Percentiles rank a stretch among this genome's conserved stretches.
phyloP scores from a whole-genome alignment of 2,329 filamentous ascomycete genomes.

The Ramularia collo-cygni region DNA sequence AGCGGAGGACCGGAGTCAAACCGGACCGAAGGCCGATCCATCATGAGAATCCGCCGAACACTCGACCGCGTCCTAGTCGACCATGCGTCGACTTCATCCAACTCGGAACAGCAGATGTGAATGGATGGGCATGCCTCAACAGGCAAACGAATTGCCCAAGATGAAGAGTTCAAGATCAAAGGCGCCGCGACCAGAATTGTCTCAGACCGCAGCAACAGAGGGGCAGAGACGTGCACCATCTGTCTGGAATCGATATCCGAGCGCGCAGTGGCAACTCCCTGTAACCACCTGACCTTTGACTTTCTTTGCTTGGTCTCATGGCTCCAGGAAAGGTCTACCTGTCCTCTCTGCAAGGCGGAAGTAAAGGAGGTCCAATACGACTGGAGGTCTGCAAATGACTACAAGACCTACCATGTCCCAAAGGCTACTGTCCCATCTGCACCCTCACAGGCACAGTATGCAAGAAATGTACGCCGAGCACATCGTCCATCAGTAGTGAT shows the following conservation, averaged over 20 bases:
- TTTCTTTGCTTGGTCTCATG: constrained; percentile 78
- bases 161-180: constrained; percentile 23
- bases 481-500: neutral
- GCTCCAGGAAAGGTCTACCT: constrained; percentile 64
- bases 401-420: constrained; percentile 47
- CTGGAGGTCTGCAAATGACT: constrained; percentile 46
- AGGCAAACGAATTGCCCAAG: constrained; percentile 3
- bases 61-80: too few species aligned
- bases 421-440: constrained; percentile 1
- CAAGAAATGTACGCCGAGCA: too few species aligned
- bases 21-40: too few species aligned
- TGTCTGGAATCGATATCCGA: constrained; percentile 74
- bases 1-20: too few species aligned
- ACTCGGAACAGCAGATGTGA: constrained; percentile 5
- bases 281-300: constrained; percentile 75
- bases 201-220: constrained; percentile 3
- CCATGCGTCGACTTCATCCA: too few species aligned
- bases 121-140: constrained; percentile 13
- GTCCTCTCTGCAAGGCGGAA: constrained; percentile 64
- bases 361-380: constrained; percentile 60
- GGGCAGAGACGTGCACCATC: constrained; percentile 65
- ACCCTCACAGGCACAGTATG: too few species aligned
- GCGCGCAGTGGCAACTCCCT: constrained; percentile 64
- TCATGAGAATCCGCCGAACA: too few species aligned
- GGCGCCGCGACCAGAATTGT: constrained; percentile 15